Conservation (phyloP, 495 filamentous ascomycete genomes). For the Aspergillus nanangensis region DNA sequence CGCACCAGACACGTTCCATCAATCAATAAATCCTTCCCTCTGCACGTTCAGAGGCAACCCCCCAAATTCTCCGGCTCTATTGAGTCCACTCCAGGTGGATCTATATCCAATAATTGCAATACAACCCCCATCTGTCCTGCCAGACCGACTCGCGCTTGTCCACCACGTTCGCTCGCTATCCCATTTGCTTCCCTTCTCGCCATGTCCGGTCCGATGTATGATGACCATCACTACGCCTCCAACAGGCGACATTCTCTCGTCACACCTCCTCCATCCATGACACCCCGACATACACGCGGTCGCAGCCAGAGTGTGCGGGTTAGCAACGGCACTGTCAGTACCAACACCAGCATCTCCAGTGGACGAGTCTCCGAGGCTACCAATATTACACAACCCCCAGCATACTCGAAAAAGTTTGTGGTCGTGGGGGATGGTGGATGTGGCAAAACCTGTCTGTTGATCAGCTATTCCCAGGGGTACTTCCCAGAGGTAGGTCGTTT, state of each 20-base stretch:
- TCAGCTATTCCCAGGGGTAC: slow-evolving; percentile 96
- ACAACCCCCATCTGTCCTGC: slow-evolving; percentile 6
- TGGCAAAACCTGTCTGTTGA: slow-evolving; percentile 96
- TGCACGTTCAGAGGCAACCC: neutral
- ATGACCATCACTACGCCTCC: slow-evolving; percentile 46
- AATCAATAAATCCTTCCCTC: no score
- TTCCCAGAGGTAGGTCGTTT: slow-evolving; percentile 79
- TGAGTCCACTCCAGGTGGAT: slow-evolving; percentile 14
- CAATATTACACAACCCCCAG: slow-evolving; percentile 79
- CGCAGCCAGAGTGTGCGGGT: slow-evolving; percentile 58
- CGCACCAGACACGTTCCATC: no score
- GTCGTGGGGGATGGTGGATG: slow-evolving; percentile 97
- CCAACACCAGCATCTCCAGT: slow-evolving; percentile 62
- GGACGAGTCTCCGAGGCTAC: slow-evolving; percentile 69
- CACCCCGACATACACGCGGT: slow-evolving; percentile 46
- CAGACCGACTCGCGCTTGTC: slow-evolving; percentile 11
- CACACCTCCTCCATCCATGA: slow-evolving; percentile 42
- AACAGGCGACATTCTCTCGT: slow-evolving; percentile 46
- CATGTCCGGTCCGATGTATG: slow-evolving; percentile 47
- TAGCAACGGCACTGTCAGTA: slow-evolving; percentile 82
- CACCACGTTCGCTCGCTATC: slow-evolving; percentile 16
- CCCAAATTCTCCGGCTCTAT: slow-evolving; percentile 6
- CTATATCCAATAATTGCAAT: slow-evolving; percentile 6
- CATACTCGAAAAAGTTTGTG: slow-evolving; percentile 98
- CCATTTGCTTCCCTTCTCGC: slow-evolving; percentile 16